Base-by-base conservation (phyloP, 352 stramenopile genomes). In the Phytophthora ohioensis region DNA sequence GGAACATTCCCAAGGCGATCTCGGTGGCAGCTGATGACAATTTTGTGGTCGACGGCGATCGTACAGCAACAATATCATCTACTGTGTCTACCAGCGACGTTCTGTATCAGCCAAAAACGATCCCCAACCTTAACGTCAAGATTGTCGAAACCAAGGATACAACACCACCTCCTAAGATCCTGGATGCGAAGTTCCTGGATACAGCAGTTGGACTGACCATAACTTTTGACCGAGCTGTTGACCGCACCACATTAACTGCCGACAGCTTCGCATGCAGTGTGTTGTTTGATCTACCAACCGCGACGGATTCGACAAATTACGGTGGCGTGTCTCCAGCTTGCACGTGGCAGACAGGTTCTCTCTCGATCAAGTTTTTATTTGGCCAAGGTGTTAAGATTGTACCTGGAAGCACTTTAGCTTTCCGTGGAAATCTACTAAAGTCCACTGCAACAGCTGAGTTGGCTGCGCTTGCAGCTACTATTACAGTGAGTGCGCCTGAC, bases 121-220 rank as follows among this genome's bases (percentile, higher is more conserved):
- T 85, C 8, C 34, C 38, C 0, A 41, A 62, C 9, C 36, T 87
- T 10, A 75, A 49, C 35, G 84, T 91, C 12, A 85, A 73, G 43
- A 86, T 91, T 17, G 78, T 88, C 0, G 81, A 91, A 47, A 90
- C 81, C 2, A 87, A 82, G 45, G 84, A 91, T 32, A 79, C 73
- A 13, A 88, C 81, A 15, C 81, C 84, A 3, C 78, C 84, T 47
- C 84, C 84, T 2, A 88, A 84, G 41, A 65, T 91, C 3, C 52
- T 82, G 5, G 78, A 79, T 4, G 81, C 64, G 5, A 87, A 83
- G 58, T 90, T 91, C 61, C 6, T 86, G 9, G 80, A 85, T 11
- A 88, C 80, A 3, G 84, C 71, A 5, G 73, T 80, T 2, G 78
- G 79, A 0, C 30, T 91, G 0, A 76, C 68, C 0, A 65, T 90